Base-by-base conservation (phyloP, 2,329 filamentous ascomycete species). In the Emergomyces pasteurianus region DNA sequence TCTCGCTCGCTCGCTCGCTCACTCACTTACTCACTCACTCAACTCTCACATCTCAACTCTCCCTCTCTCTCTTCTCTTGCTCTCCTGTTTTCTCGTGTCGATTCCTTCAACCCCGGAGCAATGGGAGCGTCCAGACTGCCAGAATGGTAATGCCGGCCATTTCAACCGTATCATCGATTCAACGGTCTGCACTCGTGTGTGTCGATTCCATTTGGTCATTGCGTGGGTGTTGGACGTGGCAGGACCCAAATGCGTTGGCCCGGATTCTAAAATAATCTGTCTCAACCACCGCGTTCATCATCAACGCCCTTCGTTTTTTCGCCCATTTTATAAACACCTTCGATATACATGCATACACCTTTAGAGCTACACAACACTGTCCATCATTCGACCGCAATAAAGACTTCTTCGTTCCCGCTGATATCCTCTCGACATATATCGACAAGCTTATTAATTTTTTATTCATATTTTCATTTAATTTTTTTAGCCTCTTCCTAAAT, bases 201-300 rank as follows among this genome's bases (percentile, higher is more conserved):
- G 57, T 58, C 49, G 43, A 58, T 50, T 31, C 26, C 34, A 58
- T 58, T 58, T 23, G 57, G 57, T 58, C 55, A 38, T 26, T 49
- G 57, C 57, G 57, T 36, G 57, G 57, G n/a, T 50, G 57, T 58
- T 58, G 46, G 57, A 49, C 49, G 40, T 46, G 52, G 52, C 42
- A 65, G 56, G 60, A 54, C 59, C 56, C 49, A 59, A 53, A 61
- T 53, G 60, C 53, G 58, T 58, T 59, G 61, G 57, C 58, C 58
- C 61, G 60, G 62, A 60, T 62, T 58, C 36, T n/a, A n/a, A n/a
- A 26, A 12, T 21, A 21, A 38, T 61, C 60, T 23, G 46, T 61
- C 60, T 58, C 43, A 36, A 56, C 54, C 54, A 57, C 31, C 31
- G 31, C 54, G 16, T 57, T 31, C 40, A 46, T 18, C 18, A 9